Conservation (phyloP, 176 grass and related monocot genomes). For the Eragrostis nindensis region DNA sequence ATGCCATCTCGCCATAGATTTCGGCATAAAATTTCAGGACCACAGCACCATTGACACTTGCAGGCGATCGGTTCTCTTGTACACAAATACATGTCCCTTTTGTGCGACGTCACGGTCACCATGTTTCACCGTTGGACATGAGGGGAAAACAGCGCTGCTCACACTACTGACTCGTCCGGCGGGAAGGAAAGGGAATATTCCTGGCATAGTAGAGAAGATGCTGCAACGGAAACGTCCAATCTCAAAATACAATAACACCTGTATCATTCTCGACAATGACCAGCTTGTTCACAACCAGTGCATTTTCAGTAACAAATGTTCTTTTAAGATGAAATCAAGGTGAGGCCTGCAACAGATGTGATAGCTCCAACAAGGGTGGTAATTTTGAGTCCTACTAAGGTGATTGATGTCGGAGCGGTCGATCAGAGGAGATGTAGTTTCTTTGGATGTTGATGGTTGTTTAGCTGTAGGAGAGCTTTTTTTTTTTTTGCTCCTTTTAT, state of each 20-base stretch:
- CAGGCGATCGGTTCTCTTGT: not conserved
- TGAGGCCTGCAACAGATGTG: constrained; percentile 9
- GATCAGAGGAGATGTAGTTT: no score
- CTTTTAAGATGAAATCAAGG: constrained; percentile 37
- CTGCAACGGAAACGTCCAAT: constrained; percentile 43
- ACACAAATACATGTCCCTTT: not conserved
- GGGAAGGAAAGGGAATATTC: constrained; percentile 47
- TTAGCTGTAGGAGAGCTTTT: no score
- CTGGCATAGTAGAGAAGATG: constrained; percentile 34
- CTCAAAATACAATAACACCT: constrained; percentile 19
- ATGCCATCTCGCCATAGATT: not conserved
- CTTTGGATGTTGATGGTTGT: no score
- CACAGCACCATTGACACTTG: not conserved
- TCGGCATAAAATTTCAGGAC: not conserved
- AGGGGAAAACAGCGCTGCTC: constrained; percentile 11
- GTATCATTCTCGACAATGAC: constrained; percentile 38
- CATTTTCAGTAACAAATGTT: not conserved
- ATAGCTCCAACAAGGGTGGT: not conserved
- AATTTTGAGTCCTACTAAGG: not conserved
- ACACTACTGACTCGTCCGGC: constrained; percentile 16
- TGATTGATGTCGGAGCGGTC: no score
- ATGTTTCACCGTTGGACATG: not conserved
- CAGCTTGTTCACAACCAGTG: constrained; percentile 1
- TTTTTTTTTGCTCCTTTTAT: no score
- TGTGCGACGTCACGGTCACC: not conserved